These are phyloP conservation scores for Tulasnella sp. DNA, from an alignment of 768 basidiomycete genomes.

Conservation along the genomic window DNA sequence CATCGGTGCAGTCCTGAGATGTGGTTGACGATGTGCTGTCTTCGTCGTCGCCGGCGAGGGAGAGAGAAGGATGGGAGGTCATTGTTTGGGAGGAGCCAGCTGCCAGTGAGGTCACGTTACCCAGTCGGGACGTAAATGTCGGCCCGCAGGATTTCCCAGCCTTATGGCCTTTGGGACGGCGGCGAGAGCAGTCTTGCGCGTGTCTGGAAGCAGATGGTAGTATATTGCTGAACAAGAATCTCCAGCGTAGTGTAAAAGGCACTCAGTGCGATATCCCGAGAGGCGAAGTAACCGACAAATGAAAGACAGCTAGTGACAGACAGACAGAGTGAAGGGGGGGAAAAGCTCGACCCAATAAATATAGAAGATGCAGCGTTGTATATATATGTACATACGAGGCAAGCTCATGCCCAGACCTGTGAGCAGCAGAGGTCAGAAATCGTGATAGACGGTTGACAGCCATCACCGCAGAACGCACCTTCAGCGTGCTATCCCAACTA, in stretches of 20 bases:
- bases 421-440: neutral
- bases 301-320: slow-evolving; percentile 5
- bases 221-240: neutral
- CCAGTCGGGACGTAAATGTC: neutral
- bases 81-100: neutral
- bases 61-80: neutral
- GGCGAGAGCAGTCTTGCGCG: too few relatives aligned
- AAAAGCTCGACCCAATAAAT: slow-evolving; percentile 10
- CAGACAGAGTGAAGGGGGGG: neutral
- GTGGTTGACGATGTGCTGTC: neutral
- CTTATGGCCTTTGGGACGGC: too few relatives aligned
- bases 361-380: neutral
- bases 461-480: slow-evolving; percentile 51
- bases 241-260: neutral
- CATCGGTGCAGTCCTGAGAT: neutral
- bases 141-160: too few relatives aligned
- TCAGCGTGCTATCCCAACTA: slow-evolving; percentile 94
- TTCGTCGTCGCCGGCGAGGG: slow-evolving; percentile 6
- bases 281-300: slow-evolving; percentile 32
- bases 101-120: neutral
- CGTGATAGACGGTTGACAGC: neutral
- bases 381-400: neutral
- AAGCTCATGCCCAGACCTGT: slow-evolving; percentile 7
- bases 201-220: neutral
- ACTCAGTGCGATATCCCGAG: slow-evolving; percentile 34